These are phyloP conservation scores for Ascochyta lentis DNA, from an alignment of 2,329 filamentous ascomycete genomes.

Conservation along the genomic window DNA sequence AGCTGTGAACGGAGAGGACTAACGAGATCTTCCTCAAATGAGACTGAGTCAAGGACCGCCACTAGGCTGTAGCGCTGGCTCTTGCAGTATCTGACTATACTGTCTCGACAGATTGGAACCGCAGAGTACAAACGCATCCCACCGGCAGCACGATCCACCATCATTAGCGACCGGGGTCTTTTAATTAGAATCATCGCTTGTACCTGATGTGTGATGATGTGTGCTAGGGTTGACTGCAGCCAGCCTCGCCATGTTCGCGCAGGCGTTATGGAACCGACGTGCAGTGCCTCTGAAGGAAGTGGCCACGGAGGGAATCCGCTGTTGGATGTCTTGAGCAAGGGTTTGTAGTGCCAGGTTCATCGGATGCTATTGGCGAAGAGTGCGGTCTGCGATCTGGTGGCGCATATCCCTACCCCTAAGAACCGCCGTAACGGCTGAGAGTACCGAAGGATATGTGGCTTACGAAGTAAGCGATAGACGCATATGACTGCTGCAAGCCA, in stretches of 20 bases:
- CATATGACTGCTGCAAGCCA: slow-evolving; percentile 35
- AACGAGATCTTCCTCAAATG: slow-evolving; percentile 20
- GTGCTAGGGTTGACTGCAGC: slow-evolving; percentile 12
- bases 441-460: slow-evolving; percentile 30
- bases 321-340: slow-evolving; percentile 24
- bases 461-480: slow-evolving; percentile 24
- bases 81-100: background rate
- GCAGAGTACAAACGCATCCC: background rate
- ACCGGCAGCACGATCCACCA: background rate
- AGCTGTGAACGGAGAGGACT: slow-evolving; percentile 19
- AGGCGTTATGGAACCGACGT: slow-evolving; percentile 29
- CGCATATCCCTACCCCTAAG: slow-evolving; percentile 26
- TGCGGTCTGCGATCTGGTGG: slow-evolving; percentile 31
- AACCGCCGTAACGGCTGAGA: slow-evolving; percentile 29
- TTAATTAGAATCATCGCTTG: background rate
- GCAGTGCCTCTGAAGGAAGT: slow-evolving; percentile 18
- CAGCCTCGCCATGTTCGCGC: slow-evolving; percentile 25
- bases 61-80: slow-evolving; percentile 14
- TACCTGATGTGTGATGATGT: slow-evolving; percentile 1
- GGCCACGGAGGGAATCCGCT: slow-evolving; percentile 20
- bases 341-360: slow-evolving; percentile 20
- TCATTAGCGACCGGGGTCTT: background rate
- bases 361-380: slow-evolving; percentile 38
- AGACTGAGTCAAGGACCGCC: slow-evolving; percentile 13
- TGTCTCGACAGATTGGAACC: background rate